These are phyloP conservation scores for Solanum hybrid DNA, from an alignment of 305 asterid species.

Conservation along the genomic window DNA sequence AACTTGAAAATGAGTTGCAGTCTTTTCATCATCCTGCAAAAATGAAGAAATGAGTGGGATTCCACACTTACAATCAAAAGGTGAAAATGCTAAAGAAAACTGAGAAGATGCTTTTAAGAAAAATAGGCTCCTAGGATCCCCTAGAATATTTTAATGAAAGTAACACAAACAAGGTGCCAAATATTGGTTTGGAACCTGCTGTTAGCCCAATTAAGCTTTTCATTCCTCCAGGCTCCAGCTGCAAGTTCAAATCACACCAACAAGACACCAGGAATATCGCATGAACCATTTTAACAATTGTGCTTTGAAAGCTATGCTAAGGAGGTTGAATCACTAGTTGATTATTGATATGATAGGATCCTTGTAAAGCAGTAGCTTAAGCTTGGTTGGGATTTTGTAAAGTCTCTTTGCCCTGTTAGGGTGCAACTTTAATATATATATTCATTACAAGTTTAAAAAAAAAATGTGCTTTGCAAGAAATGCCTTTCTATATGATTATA, in stretches of 20 bases:
- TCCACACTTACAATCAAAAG: neutral
- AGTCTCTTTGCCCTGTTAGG: neutral
- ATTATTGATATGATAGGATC: neutral
- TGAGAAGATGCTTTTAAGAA: neutral
- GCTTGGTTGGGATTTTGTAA: neutral
- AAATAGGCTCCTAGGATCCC: neutral
- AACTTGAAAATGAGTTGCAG: conserved; percentile 48
- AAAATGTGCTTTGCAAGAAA: neutral
- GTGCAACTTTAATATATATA: neutral
- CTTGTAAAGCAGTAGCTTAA: neutral
- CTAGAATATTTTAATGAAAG: neutral
- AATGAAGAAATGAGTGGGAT: neutral
- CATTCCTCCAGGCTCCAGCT: neutral
- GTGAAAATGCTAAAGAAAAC: neutral
- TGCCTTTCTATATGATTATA: neutral
- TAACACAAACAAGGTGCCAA: neutral
- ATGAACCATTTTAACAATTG: neutral
- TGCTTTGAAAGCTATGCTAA: neutral
- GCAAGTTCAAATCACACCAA: neutral
- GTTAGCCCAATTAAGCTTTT: neutral
- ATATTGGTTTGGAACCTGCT: neutral
- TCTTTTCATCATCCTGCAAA: conserved; percentile 51
- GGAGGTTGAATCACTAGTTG: neutral
- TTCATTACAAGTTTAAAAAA: neutral
- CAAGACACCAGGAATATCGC: neutral